Conservation (phyloP, 139 green algal genomes). For the Chlamydomonas eustigma region DNA sequence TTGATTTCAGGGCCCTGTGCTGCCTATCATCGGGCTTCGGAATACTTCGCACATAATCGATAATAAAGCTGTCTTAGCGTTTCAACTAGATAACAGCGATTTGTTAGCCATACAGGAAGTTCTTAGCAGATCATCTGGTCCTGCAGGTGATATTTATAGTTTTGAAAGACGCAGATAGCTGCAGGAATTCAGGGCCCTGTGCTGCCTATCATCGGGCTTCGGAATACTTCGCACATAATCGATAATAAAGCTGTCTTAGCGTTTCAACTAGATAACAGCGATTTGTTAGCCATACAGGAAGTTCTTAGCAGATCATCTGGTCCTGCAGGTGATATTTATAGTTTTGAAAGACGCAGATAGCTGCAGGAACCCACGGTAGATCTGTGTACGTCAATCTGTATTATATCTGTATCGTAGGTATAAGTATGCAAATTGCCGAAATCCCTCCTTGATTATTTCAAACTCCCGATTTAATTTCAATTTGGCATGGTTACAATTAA, state of each 20-base stretch:
- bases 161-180: slow-evolving; percentile 43
- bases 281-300: slow-evolving; percentile 29
- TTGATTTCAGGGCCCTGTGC: too few relatives aligned
- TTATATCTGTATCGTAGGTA: too few relatives aligned
- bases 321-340: slow-evolving; percentile 43
- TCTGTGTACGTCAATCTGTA: too few relatives aligned
- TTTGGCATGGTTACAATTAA: too few relatives aligned
- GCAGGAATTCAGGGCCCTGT: too few relatives aligned
- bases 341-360: slow-evolving; percentile 42
- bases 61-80: slow-evolving; percentile 30
- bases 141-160: slow-evolving; percentile 40
- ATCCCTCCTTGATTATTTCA: too few relatives aligned
- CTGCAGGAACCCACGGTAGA: too few relatives aligned
- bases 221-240: slow-evolving; percentile 36
- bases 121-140: slow-evolving; percentile 30
- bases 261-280: slow-evolving; percentile 27
- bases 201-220: slow-evolving; percentile 48
- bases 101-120: slow-evolving; percentile 32
- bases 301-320: slow-evolving; percentile 35
- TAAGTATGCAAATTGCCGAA: too few relatives aligned
- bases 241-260: slow-evolving; percentile 38
- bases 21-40: slow-evolving; percentile 49
- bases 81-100: slow-evolving; percentile 32
- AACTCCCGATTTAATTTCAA: too few relatives aligned
- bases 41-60: slow-evolving; percentile 41